Evolutionary conservation across 768 basidiomycete genomes (phyloP), one percentile per base, ranked within the genome.

Genomic region (Hebeloma cylindrosporum): DNA sequence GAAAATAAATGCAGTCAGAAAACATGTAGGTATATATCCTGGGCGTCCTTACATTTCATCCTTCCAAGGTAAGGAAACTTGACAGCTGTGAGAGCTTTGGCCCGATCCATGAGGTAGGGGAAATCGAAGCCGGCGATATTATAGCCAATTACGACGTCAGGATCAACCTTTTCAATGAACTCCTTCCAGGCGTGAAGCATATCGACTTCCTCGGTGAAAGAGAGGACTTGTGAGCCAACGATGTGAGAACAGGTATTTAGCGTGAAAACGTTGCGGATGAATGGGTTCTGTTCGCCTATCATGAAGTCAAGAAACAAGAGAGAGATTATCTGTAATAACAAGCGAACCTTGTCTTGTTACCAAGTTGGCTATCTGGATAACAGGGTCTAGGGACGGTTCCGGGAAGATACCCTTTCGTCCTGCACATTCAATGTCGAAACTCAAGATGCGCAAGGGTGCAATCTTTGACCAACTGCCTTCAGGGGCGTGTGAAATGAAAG

Each of bases 311-410:
- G 27, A 25, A 3, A 38, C 21, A 4, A 18, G 8, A 34, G 7
- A 37, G 13, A 47, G 11, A 5, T 47, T 5, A 25, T 27, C 6
- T 20, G 9, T 9, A 26, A 47, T 14, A 11, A 13, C 32, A 9
- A 22, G 52, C 69, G n/a, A 43, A 92, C 94, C 94, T 79, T 99
- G 96, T 4, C 88, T 78, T 26, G 94, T 97, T 8, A 98, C 95
- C 96, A 98, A 98, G 63, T 92, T 96, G 1, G 95, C 96, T 48
- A 98, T 98, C 60, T 98, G 96, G 56, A 98, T 98, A 43, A 99
- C 92, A 7, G 95, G 95, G 65, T 99, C 96, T 22, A 77, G 62
- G 7, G 83, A 72, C 6, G 96, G 77, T 59, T 98, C 96, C 0
- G 96, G 96, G 60, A 99, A 99, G 54, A 97, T 88, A 22, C 96